Percentiles rank a stretch among this genome's conserved stretches.
phyloP scores from a whole-genome alignment of 768 basidiomycete genomes.

The Amyloporia xantha region DNA sequence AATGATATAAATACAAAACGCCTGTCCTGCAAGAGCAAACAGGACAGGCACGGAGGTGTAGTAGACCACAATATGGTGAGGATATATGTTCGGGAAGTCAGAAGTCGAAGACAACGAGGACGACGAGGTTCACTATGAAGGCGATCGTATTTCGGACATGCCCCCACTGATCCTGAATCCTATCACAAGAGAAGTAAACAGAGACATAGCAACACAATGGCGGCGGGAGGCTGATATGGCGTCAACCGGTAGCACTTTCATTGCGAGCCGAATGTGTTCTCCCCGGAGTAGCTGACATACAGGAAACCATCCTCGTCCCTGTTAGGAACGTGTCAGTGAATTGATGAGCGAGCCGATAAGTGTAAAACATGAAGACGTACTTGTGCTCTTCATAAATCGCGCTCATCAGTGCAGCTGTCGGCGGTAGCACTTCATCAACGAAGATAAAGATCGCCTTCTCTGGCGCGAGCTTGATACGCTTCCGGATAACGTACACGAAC shows the following conservation, averaged over 20 bases:
- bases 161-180: not conserved
- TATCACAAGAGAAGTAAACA: not conserved
- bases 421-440: conserved; percentile 96
- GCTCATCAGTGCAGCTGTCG: conserved; percentile 97
- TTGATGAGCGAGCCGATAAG: not conserved
- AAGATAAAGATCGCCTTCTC: conserved; percentile 99
- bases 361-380: conserved; percentile 58
- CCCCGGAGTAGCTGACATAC: conserved; percentile 96
- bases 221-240: too few relatives aligned
- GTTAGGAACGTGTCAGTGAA: not conserved
- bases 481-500: conserved; percentile 99
- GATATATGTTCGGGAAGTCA: too few relatives aligned
- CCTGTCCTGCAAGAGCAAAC: not conserved
- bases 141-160: not conserved
- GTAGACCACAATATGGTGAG: not conserved
- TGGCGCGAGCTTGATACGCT: conserved; percentile 98
- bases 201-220: not conserved
- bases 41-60: not conserved
- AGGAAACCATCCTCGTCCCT: conserved; percentile 99
- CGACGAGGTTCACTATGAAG: not conserved
- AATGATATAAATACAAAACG: not conserved
- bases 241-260: conserved; percentile 4
- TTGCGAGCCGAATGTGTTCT: conserved; percentile 82
- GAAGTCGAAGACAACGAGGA: not conserved
- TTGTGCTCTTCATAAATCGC: conserved; percentile 99